A percentile compares a stretch with the other conserved stretches of the same genome.
Conservation (phyloP, 2,329 filamentous ascomycete species). For the Trichoderma sp. region DNA sequence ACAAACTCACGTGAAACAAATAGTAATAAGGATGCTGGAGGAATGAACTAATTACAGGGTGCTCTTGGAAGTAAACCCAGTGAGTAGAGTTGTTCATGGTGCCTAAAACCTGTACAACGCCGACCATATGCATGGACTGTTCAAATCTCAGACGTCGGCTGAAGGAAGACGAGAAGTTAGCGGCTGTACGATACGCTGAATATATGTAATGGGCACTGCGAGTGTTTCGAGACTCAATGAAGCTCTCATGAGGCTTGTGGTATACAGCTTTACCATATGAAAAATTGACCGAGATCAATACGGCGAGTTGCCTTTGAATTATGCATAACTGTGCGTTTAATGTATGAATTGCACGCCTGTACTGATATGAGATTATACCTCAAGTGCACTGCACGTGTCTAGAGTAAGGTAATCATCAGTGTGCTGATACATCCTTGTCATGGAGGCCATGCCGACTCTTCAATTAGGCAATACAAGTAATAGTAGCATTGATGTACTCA, state of each 20-base stretch:
- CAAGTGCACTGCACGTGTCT: background rate
- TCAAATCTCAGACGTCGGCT: constrained; percentile 56
- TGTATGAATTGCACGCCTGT: background rate
- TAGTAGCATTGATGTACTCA: background rate
- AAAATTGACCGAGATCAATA: background rate
- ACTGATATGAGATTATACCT: background rate
- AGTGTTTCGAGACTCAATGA: constrained; percentile 52
- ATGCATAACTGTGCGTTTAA: background rate
- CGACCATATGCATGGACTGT: constrained; percentile 71
- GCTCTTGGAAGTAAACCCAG: constrained; percentile 61
- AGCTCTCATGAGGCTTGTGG: background rate
- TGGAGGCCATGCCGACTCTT: background rate
- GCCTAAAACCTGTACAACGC: constrained; percentile 88
- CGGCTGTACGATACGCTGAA: constrained; percentile 39
- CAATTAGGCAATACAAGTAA: background rate
- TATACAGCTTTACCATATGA: background rate
- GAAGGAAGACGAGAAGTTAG: constrained; percentile 58
- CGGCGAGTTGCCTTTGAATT: background rate
- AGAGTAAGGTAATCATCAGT: background rate
- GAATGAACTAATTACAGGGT: constrained; percentile 63
- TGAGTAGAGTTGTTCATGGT: constrained; percentile 80
- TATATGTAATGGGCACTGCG: constrained; percentile 48
- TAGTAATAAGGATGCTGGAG: constrained; percentile 60
- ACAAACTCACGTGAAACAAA: too few species aligned
- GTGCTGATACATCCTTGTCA: background rate